A percentile compares a stretch with the other conserved stretches of the same genome.
phyloP scores from a whole-genome alignment of 108 stramenopile species.

The Phaeodactylum tricornutum region DNA sequence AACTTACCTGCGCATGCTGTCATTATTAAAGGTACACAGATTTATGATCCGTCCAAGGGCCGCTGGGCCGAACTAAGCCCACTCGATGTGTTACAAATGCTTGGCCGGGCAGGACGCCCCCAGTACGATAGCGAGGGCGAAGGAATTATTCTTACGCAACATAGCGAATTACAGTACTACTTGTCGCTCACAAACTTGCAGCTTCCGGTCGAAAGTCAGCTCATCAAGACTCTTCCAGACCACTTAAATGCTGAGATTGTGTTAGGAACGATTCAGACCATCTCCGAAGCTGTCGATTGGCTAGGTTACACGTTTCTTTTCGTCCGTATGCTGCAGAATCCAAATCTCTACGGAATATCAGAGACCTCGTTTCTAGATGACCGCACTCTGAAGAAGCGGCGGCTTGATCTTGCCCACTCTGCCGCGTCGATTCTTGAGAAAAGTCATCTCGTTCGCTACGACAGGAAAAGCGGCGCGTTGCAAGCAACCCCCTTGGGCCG shows the following conservation, averaged over 20 bases:
- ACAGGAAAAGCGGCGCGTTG: slow-evolving; percentile 84
- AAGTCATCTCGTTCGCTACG: slow-evolving; percentile 88
- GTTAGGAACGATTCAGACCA: slow-evolving; percentile 83
- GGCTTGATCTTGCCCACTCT: slow-evolving; percentile 90
- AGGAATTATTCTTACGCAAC: slow-evolving; percentile 97
- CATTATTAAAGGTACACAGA: slow-evolving; percentile 99
- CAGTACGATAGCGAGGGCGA: slow-evolving; percentile 98
- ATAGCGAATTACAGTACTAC: slow-evolving; percentile 98
- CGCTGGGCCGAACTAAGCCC: slow-evolving; percentile 98
- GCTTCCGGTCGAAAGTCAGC: slow-evolving; percentile 98
- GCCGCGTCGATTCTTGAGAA: slow-evolving; percentile 89
- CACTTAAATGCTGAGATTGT: slow-evolving; percentile 97
- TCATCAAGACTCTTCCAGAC: slow-evolving; percentile 91
- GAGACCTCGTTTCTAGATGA: slow-evolving; percentile 69
- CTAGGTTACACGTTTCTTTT: slow-evolving; percentile 98
- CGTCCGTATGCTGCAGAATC: slow-evolving; percentile 95
- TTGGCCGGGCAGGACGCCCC: slow-evolving; percentile 97
- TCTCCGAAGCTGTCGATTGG: slow-evolving; percentile 95
- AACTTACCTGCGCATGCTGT: slow-evolving; percentile 99
- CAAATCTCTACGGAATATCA: slow-evolving; percentile 80
- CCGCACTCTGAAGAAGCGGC: slow-evolving; percentile 75
- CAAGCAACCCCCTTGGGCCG: slow-evolving; percentile 92
- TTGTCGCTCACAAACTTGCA: slow-evolving; percentile 96
- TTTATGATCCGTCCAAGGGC: slow-evolving; percentile 96
- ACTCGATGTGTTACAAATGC: slow-evolving; percentile 97